Evolutionary conservation across 805 yeast genomes (phyloP).

Genomic region (Metschnikowia cubensis): DNA sequence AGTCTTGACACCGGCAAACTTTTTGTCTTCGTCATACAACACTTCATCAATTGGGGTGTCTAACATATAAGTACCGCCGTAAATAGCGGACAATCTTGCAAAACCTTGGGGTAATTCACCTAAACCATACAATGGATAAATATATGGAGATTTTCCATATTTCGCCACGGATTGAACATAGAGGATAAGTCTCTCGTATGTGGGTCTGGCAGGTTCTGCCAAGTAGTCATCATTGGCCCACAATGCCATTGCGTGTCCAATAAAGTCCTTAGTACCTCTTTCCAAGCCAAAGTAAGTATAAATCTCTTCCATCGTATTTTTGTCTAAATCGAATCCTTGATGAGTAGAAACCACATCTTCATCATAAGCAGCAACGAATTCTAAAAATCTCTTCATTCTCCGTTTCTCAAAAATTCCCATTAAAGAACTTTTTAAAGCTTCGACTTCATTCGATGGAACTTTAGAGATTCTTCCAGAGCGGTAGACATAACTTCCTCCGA

Average conservation of each 20-base stretch:
- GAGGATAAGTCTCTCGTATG: constrained; percentile 78
- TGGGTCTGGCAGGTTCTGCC: constrained; percentile 84
- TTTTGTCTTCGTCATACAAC: constrained; percentile 59
- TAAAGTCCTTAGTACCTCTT: constrained; percentile 88
- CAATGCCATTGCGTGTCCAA: constrained; percentile 98
- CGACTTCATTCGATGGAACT: constrained; percentile 88
- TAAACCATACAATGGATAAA: constrained; percentile 92
- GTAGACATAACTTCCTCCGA: constrained; percentile 93
- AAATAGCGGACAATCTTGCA: constrained; percentile 93
- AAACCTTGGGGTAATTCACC: constrained; percentile 99
- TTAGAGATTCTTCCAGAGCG: constrained; percentile 87
- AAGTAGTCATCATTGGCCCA: constrained; percentile 89
- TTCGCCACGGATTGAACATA: constrained; percentile 89
- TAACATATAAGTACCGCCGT: constrained; percentile 98
- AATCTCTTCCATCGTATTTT: constrained; percentile 86
- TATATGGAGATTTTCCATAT: constrained; percentile 93
- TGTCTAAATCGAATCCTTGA: constrained; percentile 80
- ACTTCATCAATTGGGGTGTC: constrained; percentile 94
- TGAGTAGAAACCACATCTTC: constrained; percentile 80
- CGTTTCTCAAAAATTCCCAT: constrained; percentile 97
- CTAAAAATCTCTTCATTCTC: constrained; percentile 87
- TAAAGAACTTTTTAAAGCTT: constrained; percentile 85
- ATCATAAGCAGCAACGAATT: constrained; percentile 76
- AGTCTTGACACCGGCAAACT: constrained; percentile 81
- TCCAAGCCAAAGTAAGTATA: constrained; percentile 88